These are phyloP conservation scores for Phytophthora megakarya DNA, from an alignment of 352 stramenopile species.

Conservation along the genomic window DNA sequence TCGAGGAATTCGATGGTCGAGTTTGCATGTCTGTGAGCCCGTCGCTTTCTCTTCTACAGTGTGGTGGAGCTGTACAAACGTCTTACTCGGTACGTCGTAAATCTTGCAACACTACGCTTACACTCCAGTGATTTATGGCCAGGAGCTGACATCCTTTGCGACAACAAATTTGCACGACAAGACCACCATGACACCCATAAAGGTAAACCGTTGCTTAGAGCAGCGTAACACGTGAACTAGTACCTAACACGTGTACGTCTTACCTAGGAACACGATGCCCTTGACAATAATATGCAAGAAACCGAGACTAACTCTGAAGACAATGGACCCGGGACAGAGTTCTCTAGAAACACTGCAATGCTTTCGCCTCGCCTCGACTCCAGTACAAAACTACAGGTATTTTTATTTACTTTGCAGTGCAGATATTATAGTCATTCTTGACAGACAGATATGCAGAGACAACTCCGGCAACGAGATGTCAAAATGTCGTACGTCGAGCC, in stretches of 20 bases:
- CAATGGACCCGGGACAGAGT: not conserved
- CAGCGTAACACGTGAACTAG: not conserved
- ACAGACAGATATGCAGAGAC: conserved; percentile 26
- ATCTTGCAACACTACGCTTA: not conserved
- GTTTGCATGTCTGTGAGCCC: conserved; percentile 21
- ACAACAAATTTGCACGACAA: not conserved
- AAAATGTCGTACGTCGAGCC: conserved; percentile 61
- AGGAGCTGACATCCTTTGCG: conserved; percentile 6
- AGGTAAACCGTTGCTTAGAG: conserved; percentile 9
- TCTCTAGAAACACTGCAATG: not conserved
- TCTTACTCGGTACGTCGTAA: conserved; percentile 7
- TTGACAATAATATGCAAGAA: not conserved
- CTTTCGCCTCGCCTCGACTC: not conserved
- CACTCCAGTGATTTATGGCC: not conserved
- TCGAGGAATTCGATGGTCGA: conserved; percentile 12
- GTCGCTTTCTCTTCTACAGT: conserved; percentile 11
- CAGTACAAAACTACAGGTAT: conserved; percentile 22
- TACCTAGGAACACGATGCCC: conserved; percentile 8
- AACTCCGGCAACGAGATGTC: conserved; percentile 47
- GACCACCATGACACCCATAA: not conserved
- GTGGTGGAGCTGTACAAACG: not conserved
- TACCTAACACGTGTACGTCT: conserved; percentile 6
- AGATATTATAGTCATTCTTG: not conserved
- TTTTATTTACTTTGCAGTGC: not conserved
- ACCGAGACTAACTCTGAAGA: not conserved